Base-by-base conservation (phyloP, 1,284 basidiomycete species). In the Inonotus obliquus region DNA sequence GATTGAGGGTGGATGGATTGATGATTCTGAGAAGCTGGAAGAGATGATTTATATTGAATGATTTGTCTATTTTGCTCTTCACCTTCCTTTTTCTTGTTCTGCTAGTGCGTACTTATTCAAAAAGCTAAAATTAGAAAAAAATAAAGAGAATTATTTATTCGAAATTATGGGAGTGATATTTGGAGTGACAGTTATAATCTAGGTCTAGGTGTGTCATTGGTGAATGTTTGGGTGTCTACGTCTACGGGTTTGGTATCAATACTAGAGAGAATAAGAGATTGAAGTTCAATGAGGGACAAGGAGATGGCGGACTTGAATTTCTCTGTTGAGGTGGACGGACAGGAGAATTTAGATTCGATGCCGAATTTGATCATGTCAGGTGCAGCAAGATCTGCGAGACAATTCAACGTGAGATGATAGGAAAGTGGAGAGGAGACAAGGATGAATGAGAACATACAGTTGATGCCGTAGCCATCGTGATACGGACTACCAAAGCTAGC, bases 401-500 rank as follows among this genome's bases (percentile, higher is more conserved):
- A 59, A 58, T 59, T 58, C 4, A 11, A 1, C 17, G 11, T 44
- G 29, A 39, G 54, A 47, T 17, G 38, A 49, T 52, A 44, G 60
- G 4, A 29, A 60, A 9, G 47, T 35, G 32, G 14, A 45, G 17
- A 25, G 38, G n/a, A n/a, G n/a, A n/a, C n/a, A n/a, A n/a, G n/a
- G n/a, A n/a, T n/a, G n/a, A n/a, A 38, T 62, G 17, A 49, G 57
- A 14, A 79, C 89, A 70, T 72, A 94, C 92, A 96, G 71, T 93
- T 96, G 68, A 96, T 89, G 1, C 94, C 94, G 77, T 95, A 96
- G 5, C 94, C 94, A 76, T 95, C 89, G 37, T 83, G 79, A 75
- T 87, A 94, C 5, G 78, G 75, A 2, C 92, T 76, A 9, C 94
- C 92, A 73, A 96, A 96, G 6, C 86, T 87, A 69, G 63, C 67